Base-by-base conservation (phyloP, 306 rosid genomes). In the Corylus avellana region DNA sequence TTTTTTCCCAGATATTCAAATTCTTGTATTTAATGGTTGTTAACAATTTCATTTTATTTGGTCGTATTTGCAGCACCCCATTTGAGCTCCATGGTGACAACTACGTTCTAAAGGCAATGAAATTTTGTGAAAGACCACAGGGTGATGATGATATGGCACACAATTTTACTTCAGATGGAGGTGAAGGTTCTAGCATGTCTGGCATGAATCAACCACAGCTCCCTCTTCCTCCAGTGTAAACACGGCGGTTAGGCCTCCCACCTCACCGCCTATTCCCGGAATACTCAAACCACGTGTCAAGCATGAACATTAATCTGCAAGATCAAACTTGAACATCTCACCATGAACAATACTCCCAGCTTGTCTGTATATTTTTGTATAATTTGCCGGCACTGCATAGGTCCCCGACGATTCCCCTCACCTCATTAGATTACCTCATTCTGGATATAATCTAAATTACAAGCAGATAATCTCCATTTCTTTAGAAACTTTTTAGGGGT, bases 1-100 rank as follows among this genome's bases (percentile, higher is more conserved):
- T 32, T 3, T 10, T 25, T 25, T 22, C 0, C 3, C 17, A 11
- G 13, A 1, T 29, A 29, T 27, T 29, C 16, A 14, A 29, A 5
- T 27, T 62, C 9, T 62, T 62, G 7, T 29, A 62, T 35, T 0
- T 29, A 12, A 12, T 32, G 3, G 51, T 39, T 8, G 8, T 50
- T 66, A 37, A 66, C 27, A 1, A 18, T 67, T 62, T 62, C 29
- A 67, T 67, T 39, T 14, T 39, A 9, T 18, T 39, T 67, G 72
- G 12, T 64, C 74, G 57, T 73, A 75, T 61, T 44, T 84, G 85
- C 88, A 95, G 98, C 87, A 87, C 97, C 57, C 98, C 98, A 22
- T 95, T 95, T 82, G 98, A 95, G 97, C 92, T 95, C 83, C 98
- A 95, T 59, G 98, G 92, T 20, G 98, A 92, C 87, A 91, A 92